phyloP scores from a whole-genome alignment of 768 basidiomycete species.

The Phlegmacium glaucopus region DNA sequence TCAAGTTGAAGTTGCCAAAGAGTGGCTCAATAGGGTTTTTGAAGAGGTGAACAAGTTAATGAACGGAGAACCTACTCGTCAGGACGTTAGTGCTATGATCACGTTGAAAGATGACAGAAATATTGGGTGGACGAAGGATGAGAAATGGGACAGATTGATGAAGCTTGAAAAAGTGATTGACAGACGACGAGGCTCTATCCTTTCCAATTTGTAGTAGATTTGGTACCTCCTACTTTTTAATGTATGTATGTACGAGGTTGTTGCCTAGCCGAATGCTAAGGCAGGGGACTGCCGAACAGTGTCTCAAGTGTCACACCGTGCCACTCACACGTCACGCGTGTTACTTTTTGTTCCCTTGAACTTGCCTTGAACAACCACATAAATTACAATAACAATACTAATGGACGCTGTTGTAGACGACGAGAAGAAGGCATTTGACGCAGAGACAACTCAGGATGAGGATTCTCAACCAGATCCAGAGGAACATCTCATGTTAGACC shows the following conservation, averaged over 20 bases:
- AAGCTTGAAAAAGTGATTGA: constrained; percentile 20
- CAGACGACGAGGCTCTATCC: background rate
- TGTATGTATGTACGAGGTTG: too few relatives aligned
- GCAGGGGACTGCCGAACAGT: too few relatives aligned
- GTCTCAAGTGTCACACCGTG: too few relatives aligned
- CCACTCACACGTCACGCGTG: too few relatives aligned
- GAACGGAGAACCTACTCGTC: constrained; percentile 8
- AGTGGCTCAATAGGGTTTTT: constrained; percentile 53
- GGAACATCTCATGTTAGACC: constrained; percentile 75
- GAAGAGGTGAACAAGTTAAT: constrained; percentile 32
- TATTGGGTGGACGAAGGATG: constrained; percentile 56
- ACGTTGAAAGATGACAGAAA: constrained; percentile 46
- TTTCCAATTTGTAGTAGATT: too few relatives aligned
- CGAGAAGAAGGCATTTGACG: constrained; percentile 72
- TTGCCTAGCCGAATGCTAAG: too few relatives aligned
- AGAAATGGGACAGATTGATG: constrained; percentile 51
- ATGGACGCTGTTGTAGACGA: constrained; percentile 39
- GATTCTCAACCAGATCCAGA: constrained; percentile 75
- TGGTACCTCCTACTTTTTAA: too few relatives aligned
- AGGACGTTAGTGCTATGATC: constrained; percentile 39
- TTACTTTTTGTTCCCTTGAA: too few relatives aligned
- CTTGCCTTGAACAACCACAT: too few relatives aligned
- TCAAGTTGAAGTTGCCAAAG: constrained; percentile 46
- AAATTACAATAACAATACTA: too few relatives aligned
- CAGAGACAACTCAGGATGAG: constrained; percentile 50